phyloP scores from a whole-genome alignment of 2,329 filamentous ascomycete genomes.

The Claviceps quebecensis region DNA sequence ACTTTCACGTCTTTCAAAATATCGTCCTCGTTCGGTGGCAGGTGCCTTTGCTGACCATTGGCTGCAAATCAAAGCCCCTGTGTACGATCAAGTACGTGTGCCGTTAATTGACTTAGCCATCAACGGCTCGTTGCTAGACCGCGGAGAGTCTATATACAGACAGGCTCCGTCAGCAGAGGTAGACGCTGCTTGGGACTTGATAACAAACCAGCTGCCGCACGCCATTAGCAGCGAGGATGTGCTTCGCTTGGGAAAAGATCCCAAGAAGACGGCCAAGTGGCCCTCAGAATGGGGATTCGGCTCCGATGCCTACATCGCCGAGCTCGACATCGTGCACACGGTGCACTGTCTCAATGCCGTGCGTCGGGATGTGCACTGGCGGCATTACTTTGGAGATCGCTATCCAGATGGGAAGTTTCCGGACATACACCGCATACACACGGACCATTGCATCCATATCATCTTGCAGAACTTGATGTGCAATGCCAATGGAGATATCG shows the following conservation, averaged over 20 bases:
- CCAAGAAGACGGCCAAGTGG: conserved; percentile 12
- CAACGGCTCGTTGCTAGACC: not conserved
- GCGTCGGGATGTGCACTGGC: conserved; percentile 7
- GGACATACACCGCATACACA: conserved; percentile 7
- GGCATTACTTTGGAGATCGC: conserved; percentile 3
- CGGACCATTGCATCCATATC: conserved; percentile 9
- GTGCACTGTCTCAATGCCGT: conserved; percentile 12
- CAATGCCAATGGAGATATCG: conserved; percentile 7
- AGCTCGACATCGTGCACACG: conserved; percentile 17
- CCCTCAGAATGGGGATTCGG: conserved; percentile 17
- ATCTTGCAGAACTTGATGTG: conserved; percentile 11
- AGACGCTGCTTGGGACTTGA: conserved; percentile 11
- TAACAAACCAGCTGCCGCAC: conserved; percentile 3
- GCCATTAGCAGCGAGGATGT: conserved; percentile 14
- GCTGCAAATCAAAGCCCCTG: not conserved
- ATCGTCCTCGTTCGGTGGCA: too few species aligned
- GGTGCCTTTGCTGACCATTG: too few species aligned
- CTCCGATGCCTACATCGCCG: conserved; percentile 17
- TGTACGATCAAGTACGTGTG: not conserved
- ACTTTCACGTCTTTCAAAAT: too few species aligned
- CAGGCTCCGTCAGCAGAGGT: conserved; percentile 9
- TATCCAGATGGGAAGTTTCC: conserved; percentile 3
- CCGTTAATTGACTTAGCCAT: not conserved
- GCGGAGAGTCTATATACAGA: conserved; percentile 6
- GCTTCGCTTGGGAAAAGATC: conserved; percentile 16